Percentiles rank a stretch among this genome's conserved stretches.
Conservation (phyloP, 2,329 filamentous ascomycete genomes). For the Arthrobotrys sinensis region DNA sequence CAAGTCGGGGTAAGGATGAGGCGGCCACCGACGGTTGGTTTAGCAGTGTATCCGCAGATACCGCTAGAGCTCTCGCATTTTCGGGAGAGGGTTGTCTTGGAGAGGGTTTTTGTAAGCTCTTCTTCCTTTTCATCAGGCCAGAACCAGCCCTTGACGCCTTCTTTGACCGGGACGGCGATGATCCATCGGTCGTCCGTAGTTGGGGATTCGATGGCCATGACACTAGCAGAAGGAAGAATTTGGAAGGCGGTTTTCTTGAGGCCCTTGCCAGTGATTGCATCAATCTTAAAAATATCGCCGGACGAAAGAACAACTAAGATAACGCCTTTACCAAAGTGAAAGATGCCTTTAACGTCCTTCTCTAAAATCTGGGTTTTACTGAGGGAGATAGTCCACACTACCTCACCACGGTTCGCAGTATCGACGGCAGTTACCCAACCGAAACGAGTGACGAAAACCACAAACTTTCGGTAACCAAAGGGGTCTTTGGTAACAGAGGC, state of each 20-base stretch:
- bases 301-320: constrained; percentile 75
- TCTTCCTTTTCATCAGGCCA: constrained; percentile 63
- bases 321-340: constrained; percentile 73
- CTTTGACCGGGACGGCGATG: constrained; percentile 57
- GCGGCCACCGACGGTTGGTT: constrained; percentile 66
- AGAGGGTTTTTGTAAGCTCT: constrained; percentile 65
- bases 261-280: constrained; percentile 69
- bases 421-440: constrained; percentile 87
- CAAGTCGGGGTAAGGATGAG: constrained; percentile 72
- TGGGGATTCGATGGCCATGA: constrained; percentile 48
- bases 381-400: constrained; percentile 78
- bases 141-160: constrained; percentile 54
- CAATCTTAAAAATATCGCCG: constrained; percentile 75
- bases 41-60: constrained; percentile 49
- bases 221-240: constrained; percentile 43
- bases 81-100: constrained; percentile 35
- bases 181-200: constrained; percentile 62
- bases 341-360: constrained; percentile 76
- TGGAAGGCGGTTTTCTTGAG: constrained; percentile 64
- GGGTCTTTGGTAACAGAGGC: constrained; percentile 74
- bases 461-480: constrained; percentile 90
- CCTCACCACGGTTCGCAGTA: constrained; percentile 79
- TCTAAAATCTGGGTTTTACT: constrained; percentile 75
- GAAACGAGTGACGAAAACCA: constrained; percentile 83
- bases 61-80: constrained; percentile 41